Conservation (phyloP, 768 basidiomycete species). For the Tephrocybe sp. region DNA sequence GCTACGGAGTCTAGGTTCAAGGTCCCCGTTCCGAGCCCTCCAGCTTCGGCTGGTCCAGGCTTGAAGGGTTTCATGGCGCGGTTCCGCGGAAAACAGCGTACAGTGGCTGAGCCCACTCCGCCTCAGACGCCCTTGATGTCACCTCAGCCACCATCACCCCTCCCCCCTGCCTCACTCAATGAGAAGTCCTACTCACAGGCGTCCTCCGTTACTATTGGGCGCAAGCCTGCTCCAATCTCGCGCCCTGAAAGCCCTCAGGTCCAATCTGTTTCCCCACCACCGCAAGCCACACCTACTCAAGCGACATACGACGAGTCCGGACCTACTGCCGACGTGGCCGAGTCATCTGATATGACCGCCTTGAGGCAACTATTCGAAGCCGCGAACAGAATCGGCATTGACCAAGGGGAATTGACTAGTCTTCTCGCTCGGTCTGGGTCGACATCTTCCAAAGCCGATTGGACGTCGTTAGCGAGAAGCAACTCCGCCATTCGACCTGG, state of each 20-base stretch:
- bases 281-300: slow-evolving; percentile 10
- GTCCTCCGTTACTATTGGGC: slow-evolving; percentile 13
- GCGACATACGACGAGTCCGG: slow-evolving; percentile 6
- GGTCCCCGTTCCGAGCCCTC: slow-evolving; percentile 57
- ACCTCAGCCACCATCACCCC: slow-evolving; percentile 30
- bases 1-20: slow-evolving; percentile 58
- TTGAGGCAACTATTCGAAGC: slow-evolving; percentile 77
- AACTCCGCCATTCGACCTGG: slow-evolving; percentile 36
- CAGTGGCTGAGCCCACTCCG: slow-evolving; percentile 32
- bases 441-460: slow-evolving; percentile 54
- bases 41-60: slow-evolving; percentile 71
- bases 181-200: slow-evolving; percentile 30
- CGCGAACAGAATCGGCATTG: slow-evolving; percentile 72
- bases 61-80: slow-evolving; percentile 82
- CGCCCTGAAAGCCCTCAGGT: slow-evolving; percentile 14
- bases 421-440: slow-evolving; percentile 73
- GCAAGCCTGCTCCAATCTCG: slow-evolving; percentile 30
- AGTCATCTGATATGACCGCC: slow-evolving; percentile 30
- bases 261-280: not conserved
- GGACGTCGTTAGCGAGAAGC: slow-evolving; percentile 42
- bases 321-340: slow-evolving; percentile 20
- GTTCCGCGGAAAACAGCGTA: slow-evolving; percentile 56
- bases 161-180: slow-evolving; percentile 29
- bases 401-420: slow-evolving; percentile 69
- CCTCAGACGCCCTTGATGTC: slow-evolving; percentile 27